Conservation (phyloP, 768 basidiomycete genomes). For the Lactifluus piperatus region DNA sequence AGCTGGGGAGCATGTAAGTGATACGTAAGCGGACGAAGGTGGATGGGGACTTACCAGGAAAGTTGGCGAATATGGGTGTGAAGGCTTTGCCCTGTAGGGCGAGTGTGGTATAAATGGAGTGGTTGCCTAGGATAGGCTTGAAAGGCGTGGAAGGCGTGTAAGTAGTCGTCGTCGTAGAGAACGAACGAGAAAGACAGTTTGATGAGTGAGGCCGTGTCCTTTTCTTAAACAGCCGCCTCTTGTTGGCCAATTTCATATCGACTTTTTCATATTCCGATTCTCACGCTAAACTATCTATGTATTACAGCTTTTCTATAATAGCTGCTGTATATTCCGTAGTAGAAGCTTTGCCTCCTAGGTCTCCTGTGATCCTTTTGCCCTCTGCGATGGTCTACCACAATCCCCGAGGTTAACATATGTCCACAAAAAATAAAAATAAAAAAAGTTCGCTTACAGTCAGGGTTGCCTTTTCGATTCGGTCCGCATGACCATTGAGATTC, state of each 20-base stretch:
- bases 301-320: conserved; percentile 66
- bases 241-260: not conserved
- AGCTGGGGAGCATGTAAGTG: not conserved
- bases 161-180: conserved; percentile 21
- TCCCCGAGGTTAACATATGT: conserved; percentile 3
- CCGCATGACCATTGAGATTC: conserved; percentile 75
- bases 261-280: conserved; percentile 20
- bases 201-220: not conserved
- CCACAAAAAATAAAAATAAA: not conserved
- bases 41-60: conserved; percentile 33
- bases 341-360: conserved; percentile 86
- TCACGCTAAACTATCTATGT: conserved; percentile 7
- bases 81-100: conserved; percentile 88
- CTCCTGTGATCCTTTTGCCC: conserved; percentile 91
- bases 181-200: conserved; percentile 22
- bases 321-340: conserved; percentile 86
- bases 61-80: conserved; percentile 36
- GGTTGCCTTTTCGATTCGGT: conserved; percentile 86
- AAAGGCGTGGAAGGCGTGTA: conserved; percentile 35
- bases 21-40: conserved; percentile 6
- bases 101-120: conserved; percentile 60
- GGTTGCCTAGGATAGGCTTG: conserved; percentile 48
- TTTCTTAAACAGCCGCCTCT: not conserved
- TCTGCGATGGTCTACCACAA: conserved; percentile 82
- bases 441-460: conserved; percentile 61